phyloP scores from a whole-genome alignment of 306 rosid species.

The Inga leiocalycina region DNA sequence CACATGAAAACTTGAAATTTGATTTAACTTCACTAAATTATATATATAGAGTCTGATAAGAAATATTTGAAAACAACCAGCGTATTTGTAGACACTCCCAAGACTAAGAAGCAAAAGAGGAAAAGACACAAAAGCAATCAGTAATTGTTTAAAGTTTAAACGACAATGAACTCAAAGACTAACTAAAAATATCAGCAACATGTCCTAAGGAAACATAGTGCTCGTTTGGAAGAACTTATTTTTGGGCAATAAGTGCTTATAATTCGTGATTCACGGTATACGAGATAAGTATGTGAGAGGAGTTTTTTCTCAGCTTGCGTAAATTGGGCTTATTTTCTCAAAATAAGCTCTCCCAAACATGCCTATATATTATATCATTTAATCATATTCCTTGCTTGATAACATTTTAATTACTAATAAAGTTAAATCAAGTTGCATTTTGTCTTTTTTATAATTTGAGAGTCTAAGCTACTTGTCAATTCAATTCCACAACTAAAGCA shows the following conservation, averaged over 20 bases:
- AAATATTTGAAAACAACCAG: conserved; percentile 12
- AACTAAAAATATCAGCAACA: not conserved
- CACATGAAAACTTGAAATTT: not conserved
- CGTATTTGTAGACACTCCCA: not conserved
- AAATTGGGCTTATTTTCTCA: no score
- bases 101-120: not conserved
- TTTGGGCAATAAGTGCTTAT: no score
- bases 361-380: not conserved
- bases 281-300: no score
- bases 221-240: no score
- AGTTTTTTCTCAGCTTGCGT: no score
- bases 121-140: not conserved
- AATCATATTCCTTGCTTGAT: not conserved
- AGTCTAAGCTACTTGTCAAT: not conserved
- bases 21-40: conserved; percentile 19
- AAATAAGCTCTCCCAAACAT: no score
- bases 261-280: no score
- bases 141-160: not conserved
- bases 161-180: not conserved
- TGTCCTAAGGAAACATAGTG: not conserved
- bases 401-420: not conserved
- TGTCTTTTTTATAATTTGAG: not conserved
- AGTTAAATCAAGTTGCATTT: not conserved
- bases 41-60: not conserved
- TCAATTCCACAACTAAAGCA: not conserved